A percentile compares a stretch with the other conserved stretches of the same genome.
phyloP scores from a whole-genome alignment of 2,329 filamentous ascomycete genomes.

The Hymenotorrendiella dingleyae region DNA sequence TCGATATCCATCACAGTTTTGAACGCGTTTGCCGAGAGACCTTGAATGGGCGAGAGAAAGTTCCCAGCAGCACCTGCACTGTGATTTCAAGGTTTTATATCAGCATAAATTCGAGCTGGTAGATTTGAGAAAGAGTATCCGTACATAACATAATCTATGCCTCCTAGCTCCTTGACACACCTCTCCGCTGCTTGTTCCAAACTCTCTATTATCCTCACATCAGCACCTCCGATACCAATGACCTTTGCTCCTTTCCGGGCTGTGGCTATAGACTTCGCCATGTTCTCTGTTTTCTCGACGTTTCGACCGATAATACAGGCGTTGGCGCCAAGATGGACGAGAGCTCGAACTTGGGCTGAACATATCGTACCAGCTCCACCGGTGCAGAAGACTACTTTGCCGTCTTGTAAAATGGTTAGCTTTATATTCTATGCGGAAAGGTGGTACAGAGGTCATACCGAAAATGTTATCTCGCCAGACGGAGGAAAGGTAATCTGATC shows the following conservation, averaged over 20 bases:
- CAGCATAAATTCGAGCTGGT: not conserved
- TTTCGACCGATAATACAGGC: constrained; percentile 93
- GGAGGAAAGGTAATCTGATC: constrained; percentile 70
- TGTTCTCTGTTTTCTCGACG: constrained; percentile 75
- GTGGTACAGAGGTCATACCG: constrained; percentile 41
- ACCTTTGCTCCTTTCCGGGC: constrained; percentile 76
- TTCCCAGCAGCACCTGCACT: constrained; percentile 94
- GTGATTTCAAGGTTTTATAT: constrained; percentile 4
- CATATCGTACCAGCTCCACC: constrained; percentile 92
- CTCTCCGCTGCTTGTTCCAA: constrained; percentile 69
- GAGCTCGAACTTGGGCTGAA: constrained; percentile 83
- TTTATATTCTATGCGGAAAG: constrained; percentile 9
- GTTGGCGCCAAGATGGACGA: constrained; percentile 86
- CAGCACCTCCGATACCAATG: constrained; percentile 73
- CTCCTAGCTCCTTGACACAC: constrained; percentile 76
- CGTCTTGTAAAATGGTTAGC: constrained; percentile 45
- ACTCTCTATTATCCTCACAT: constrained; percentile 69
- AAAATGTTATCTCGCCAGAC: constrained; percentile 88
- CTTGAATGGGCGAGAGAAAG: constrained; percentile 80
- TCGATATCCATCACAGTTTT: constrained; percentile 96
- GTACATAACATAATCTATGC: constrained; percentile 89
- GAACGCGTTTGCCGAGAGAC: constrained; percentile 83
- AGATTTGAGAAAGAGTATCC: constrained; percentile 22
- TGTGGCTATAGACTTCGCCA: constrained; percentile 75
- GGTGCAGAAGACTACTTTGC: constrained; percentile 90